These are phyloP conservation scores for Priceomyces fermenticarens DNA, from an alignment of 805 yeast genomes.

Conservation along the genomic window DNA sequence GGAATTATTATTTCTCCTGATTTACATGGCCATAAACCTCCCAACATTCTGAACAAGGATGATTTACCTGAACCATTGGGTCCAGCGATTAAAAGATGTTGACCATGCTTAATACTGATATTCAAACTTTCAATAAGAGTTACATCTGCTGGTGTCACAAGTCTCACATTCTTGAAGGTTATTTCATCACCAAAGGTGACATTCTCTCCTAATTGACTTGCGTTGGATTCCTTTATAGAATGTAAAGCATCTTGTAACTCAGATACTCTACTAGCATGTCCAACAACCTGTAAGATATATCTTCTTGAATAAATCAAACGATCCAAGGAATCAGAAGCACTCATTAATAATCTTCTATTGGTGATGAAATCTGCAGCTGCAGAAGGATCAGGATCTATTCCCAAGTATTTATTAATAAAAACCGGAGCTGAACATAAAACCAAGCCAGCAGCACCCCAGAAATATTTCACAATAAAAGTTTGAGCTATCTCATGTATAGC, in stretches of 20 bases:
- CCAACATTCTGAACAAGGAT: conserved; percentile 82
- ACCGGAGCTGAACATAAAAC: conserved; percentile 86
- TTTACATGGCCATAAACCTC: conserved; percentile 89
- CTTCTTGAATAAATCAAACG: conserved; percentile 81
- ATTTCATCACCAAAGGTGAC: conserved; percentile 50
- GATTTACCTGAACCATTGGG: conserved; percentile 98
- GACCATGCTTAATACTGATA: conserved; percentile 75
- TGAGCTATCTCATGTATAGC: conserved; percentile 82
- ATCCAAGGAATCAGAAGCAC: conserved; percentile 87
- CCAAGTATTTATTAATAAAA: conserved; percentile 57
- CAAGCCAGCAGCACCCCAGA: conserved; percentile 95
- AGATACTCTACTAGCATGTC: conserved; percentile 73
- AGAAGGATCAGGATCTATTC: conserved; percentile 38
- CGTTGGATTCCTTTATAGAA: conserved; percentile 34
- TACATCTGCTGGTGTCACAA: conserved; percentile 82
- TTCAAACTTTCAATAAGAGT: conserved; percentile 61
- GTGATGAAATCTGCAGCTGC: conserved; percentile 85
- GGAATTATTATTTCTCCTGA: conserved; percentile 62
- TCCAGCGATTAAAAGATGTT: conserved; percentile 85
- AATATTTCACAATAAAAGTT: conserved; percentile 83
- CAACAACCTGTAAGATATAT: conserved; percentile 77
- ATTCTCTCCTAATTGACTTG: conserved; percentile 9
- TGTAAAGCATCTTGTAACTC: conserved; percentile 65
- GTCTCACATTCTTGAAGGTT: conserved; percentile 71
- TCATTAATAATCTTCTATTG: conserved; percentile 75